Evolutionary conservation across 2,329 filamentous ascomycete species (phyloP), one percentile per base, ranked within the genome.

Genomic region (Cladophialophora yegresii): DNA sequence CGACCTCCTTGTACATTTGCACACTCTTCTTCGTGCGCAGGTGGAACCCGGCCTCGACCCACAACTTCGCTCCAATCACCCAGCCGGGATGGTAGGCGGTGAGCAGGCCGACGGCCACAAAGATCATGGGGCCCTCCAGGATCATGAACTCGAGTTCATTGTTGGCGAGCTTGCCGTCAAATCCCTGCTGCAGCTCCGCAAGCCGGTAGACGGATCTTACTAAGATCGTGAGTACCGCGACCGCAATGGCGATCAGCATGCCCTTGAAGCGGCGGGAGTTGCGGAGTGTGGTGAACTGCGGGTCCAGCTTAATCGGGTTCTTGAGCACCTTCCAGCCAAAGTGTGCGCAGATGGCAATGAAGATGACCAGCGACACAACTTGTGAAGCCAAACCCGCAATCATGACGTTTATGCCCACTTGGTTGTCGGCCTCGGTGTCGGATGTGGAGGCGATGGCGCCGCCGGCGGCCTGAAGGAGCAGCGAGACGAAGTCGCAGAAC

Each of bases 401-500:
- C 82, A 87, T 87, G 75, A 89, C 83, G 72, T 88, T 78, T 67
- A 83, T 81, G n/a, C 85, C 87, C 0, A 71, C 69, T 22, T 70
- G 63, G 0, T 76, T 67, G 13, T 77, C 69, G 16, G 72, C 72
- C 5, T 76, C 61, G 51, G 77, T 68, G 58, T 78, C 72, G n/a
- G 80, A 77, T 12, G 77, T 73, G 7, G 81, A 78, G 26, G 83
- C 80, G 59, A 87, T 72, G 30, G 78, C 85, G n/a, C 85, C 87
- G 50, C 87, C 87, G 0, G 79, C 77, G 4, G 83, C 83, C 72
- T 89, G 87, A 0, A 89, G 80, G 43, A 86, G 69, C 1, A 89
- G 80, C 2, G 85, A 85, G 62, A 87, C 63, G 36, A 88, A 70
- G 73, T 89, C 87, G 76, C 84, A 87, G 56, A 84, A 80, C 69